Conservation (phyloP, 169 alveolate species). For the Plasmodium sp. region DNA sequence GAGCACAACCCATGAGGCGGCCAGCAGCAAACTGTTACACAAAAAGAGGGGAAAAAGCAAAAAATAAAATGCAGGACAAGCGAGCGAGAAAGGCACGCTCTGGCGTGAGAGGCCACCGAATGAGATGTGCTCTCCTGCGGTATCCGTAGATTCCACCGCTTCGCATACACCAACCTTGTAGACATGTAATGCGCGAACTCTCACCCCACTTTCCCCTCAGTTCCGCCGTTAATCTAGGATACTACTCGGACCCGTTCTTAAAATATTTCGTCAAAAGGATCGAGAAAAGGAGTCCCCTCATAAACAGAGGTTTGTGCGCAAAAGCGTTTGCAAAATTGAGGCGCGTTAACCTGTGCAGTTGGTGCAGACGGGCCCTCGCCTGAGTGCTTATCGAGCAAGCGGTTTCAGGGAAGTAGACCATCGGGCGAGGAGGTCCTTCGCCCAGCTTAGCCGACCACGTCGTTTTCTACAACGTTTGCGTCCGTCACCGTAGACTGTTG, state of each 20-base stretch:
- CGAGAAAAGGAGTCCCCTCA: slow-evolving; percentile 65
- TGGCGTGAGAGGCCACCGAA: background rate
- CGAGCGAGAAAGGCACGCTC: background rate
- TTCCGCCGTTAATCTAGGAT: slow-evolving; percentile 73
- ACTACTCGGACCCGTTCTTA: slow-evolving; percentile 67
- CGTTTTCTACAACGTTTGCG: background rate
- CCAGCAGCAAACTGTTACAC: slow-evolving; percentile 75
- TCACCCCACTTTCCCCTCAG: slow-evolving; percentile 4
- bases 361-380: background rate
- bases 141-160: background rate
- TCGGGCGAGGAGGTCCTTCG: background rate
- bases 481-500: background rate
- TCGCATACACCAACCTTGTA: background rate
- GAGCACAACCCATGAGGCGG: slow-evolving; percentile 76
- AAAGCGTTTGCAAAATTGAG: background rate
- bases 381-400: background rate
- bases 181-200: background rate
- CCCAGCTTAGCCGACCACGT: background rate
- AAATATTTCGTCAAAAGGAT: slow-evolving; percentile 44
- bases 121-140: background rate
- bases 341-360: background rate
- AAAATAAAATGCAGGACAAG: background rate
- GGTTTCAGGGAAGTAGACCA: background rate
- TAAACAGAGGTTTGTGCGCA: slow-evolving; percentile 68
- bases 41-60: background rate